Conservation (phyloP, 2,329 filamentous ascomycete genomes). For the Botrytis paeoniae region DNA sequence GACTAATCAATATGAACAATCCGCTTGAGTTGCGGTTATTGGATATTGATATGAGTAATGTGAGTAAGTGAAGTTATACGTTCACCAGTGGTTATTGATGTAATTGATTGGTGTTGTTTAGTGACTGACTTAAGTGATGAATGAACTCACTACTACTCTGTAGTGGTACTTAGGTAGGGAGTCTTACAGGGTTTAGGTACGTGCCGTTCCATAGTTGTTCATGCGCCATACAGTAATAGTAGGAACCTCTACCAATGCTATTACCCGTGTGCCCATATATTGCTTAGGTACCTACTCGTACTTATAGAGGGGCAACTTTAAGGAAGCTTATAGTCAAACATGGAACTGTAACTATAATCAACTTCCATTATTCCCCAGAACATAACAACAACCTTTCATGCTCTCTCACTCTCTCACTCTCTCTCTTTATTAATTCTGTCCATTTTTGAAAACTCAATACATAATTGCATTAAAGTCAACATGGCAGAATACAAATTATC, state of each 20-base stretch:
- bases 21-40: no score
- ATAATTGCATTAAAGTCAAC: constrained; percentile 19
- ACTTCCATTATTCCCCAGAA: background rate
- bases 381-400: background rate
- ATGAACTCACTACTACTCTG: no score
- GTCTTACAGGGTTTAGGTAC: background rate
- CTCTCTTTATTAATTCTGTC: background rate
- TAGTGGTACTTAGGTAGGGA: background rate
- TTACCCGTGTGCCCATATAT: background rate
- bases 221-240: background rate
- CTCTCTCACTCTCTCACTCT: background rate
- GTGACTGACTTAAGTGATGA: background rate
- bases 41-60: background rate
- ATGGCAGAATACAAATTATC: constrained; percentile 93
- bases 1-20: background rate
- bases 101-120: background rate
- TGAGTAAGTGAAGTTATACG: background rate
- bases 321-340: constrained; percentile 26
- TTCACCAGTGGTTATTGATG: background rate
- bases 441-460: background rate
- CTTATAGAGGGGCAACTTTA: constrained; percentile 12
- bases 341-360: constrained; percentile 18
- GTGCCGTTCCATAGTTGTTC: background rate
- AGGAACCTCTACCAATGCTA: background rate
- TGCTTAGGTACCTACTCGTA: background rate